Evolutionary conservation across 2,329 filamentous ascomycete genomes (phyloP).

Genomic region (Stemphylium beticola): DNA sequence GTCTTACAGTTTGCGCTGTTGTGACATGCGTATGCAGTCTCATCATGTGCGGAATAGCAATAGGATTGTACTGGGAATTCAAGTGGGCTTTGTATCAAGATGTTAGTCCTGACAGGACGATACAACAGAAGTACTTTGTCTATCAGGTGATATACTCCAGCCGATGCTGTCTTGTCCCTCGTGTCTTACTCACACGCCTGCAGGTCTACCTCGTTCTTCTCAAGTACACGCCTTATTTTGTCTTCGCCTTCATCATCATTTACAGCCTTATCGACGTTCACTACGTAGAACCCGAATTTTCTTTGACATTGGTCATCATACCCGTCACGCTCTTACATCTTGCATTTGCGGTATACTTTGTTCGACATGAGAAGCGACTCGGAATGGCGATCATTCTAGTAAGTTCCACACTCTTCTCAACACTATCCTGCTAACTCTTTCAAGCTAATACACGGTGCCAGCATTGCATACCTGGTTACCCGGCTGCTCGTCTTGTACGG

Average conservation of each 20-base stretch:
- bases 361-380: conserved; percentile 17
- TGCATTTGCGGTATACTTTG: conserved; percentile 16
- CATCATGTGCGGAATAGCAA: conserved; percentile 5
- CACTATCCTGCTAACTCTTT: neutral
- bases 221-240: conserved; percentile 28
- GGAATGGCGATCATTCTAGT: conserved; percentile 23
- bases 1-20: conserved; percentile 6
- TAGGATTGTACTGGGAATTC: conserved; percentile 20
- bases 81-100: conserved; percentile 28
- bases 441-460: conserved; percentile 21
- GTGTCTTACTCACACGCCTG: neutral
- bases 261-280: conserved; percentile 32
- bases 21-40: conserved; percentile 7
- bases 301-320: conserved; percentile 32
- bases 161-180: no score
- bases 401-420: neutral
- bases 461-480: conserved; percentile 28
- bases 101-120: conserved; percentile 18
- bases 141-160: conserved; percentile 16
- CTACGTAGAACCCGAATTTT: conserved; percentile 28
- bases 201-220: conserved; percentile 27
- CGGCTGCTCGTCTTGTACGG: conserved; percentile 27
- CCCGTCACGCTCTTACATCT: conserved; percentile 23
- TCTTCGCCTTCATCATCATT: conserved; percentile 27
- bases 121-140: conserved; percentile 16